Percentiles rank a stretch among this genome's conserved stretches.
Conservation (phyloP, 345 rosid species). For the Firmiana major region DNA sequence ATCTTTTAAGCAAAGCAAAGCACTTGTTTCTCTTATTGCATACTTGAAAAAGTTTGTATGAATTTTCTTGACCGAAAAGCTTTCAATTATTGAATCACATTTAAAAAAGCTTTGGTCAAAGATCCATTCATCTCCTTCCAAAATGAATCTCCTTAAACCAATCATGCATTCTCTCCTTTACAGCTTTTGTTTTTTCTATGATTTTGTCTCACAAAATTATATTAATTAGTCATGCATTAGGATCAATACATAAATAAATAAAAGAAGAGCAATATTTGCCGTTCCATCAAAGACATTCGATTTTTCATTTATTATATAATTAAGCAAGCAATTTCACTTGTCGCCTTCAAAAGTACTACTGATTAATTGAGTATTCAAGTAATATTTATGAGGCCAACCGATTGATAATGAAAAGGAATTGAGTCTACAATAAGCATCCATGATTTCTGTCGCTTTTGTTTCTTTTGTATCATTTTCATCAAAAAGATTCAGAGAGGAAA, state of each 20-base stretch:
- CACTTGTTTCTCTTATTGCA: not conserved
- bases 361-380: no score
- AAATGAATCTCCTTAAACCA: not conserved
- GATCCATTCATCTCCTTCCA: constrained; percentile 19
- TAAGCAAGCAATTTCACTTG: no score
- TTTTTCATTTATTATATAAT: not conserved
- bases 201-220: not conserved
- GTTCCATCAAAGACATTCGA: not conserved
- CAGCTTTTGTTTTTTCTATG: not conserved
- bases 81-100: constrained; percentile 19
- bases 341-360: no score
- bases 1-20: constrained; percentile 17
- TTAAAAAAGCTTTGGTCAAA: constrained; percentile 27
- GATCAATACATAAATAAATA: not conserved
- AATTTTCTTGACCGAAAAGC: constrained; percentile 22
- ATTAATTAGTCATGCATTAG: not conserved
- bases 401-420: no score
- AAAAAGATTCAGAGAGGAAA: no score
- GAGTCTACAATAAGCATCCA: no score
- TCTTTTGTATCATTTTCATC: no score
- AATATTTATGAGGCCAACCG: no score
- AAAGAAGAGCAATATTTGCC: constrained; percentile 1
- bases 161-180: constrained; percentile 11
- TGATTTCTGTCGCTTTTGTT: no score
- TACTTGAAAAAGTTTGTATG: not conserved